phyloP scores from a whole-genome alignment of 2,329 filamentous ascomycete species.

The Epichloe scottii region DNA sequence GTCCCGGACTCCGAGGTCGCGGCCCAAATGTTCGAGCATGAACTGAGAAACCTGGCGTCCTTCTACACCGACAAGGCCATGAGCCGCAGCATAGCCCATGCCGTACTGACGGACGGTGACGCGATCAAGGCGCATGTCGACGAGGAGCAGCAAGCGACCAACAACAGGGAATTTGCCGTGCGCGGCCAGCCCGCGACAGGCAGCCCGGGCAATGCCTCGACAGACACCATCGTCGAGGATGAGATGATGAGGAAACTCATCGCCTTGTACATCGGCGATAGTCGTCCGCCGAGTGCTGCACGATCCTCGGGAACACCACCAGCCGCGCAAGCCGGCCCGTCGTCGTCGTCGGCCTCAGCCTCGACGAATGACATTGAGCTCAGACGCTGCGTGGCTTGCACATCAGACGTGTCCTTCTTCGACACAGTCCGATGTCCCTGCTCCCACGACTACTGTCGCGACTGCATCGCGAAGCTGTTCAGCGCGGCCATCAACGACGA shows the following conservation, averaged over 20 bases:
- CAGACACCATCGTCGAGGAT: neutral
- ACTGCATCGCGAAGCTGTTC: conserved; percentile 35
- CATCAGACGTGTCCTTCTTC: neutral
- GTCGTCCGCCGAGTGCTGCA: too few species aligned
- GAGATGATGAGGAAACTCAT: neutral
- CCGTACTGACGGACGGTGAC: conserved; percentile 7
- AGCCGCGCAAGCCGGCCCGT: neutral
- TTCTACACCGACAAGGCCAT: conserved; percentile 7
- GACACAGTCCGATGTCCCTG: conserved; percentile 3
- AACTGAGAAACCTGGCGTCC: conserved; percentile 5
- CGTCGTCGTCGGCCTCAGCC: neutral
- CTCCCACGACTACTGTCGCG: conserved; percentile 37
- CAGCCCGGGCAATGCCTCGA: neutral
- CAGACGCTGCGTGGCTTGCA: conserved; percentile 1
- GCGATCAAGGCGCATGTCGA: neutral
- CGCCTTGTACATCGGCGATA: neutral
- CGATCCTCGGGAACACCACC: neutral
- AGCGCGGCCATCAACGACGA: conserved; percentile 32
- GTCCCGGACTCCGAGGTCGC: conserved; percentile 6
- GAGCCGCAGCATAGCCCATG: conserved; percentile 10
- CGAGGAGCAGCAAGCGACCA: neutral
- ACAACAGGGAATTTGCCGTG: neutral
- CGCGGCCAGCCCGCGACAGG: too few species aligned
- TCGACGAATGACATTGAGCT: neutral
- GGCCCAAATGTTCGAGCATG: conserved; percentile 5